These are phyloP conservation scores for Colletotrichum caudatum DNA, from an alignment of 2,329 filamentous ascomycete genomes.

Conservation along the genomic window DNA sequence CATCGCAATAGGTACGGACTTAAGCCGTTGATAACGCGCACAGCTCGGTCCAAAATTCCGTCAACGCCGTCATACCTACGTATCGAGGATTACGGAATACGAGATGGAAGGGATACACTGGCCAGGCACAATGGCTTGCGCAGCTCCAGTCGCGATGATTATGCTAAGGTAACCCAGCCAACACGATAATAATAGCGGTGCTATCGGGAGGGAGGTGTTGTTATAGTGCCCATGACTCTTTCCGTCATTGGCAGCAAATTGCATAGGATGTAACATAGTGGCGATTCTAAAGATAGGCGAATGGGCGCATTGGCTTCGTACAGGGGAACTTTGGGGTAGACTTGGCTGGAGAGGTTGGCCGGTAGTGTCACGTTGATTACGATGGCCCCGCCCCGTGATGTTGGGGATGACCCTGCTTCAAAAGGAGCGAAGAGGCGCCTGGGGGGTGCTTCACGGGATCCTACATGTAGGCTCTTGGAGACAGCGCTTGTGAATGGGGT, in stretches of 20 bases:
- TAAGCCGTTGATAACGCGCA: background rate
- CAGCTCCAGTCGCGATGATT: background rate
- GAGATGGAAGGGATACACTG: slow-evolving; percentile 8
- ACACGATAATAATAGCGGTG: slow-evolving; percentile 11
- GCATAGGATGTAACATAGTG: slow-evolving; percentile 15
- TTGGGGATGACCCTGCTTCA: slow-evolving; percentile 33
- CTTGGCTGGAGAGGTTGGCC: slow-evolving; percentile 24
- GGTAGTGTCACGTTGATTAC: slow-evolving; percentile 32
- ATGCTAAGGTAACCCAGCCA: slow-evolving; percentile 27
- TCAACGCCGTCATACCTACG: slow-evolving; percentile 28
- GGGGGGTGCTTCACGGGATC: background rate
- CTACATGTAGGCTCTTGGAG: background rate
- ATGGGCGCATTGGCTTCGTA: background rate
- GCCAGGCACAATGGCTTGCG: slow-evolving; percentile 22
- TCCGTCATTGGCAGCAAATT: background rate
- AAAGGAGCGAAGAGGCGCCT: background rate
- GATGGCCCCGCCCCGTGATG: slow-evolving; percentile 24
- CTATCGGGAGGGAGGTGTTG: slow-evolving; percentile 1
- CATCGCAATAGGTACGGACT: background rate
- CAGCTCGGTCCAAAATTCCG: slow-evolving; percentile 16
- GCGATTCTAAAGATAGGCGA: slow-evolving; percentile 30
- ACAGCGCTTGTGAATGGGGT: background rate
- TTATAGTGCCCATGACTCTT: slow-evolving; percentile 3
- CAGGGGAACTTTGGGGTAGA: slow-evolving; percentile 13
- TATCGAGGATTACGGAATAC: slow-evolving; percentile 24